Evolutionary conservation across 2,329 filamentous ascomycete species (phyloP).

Genomic region (Hymenoscyphus infarciens): DNA sequence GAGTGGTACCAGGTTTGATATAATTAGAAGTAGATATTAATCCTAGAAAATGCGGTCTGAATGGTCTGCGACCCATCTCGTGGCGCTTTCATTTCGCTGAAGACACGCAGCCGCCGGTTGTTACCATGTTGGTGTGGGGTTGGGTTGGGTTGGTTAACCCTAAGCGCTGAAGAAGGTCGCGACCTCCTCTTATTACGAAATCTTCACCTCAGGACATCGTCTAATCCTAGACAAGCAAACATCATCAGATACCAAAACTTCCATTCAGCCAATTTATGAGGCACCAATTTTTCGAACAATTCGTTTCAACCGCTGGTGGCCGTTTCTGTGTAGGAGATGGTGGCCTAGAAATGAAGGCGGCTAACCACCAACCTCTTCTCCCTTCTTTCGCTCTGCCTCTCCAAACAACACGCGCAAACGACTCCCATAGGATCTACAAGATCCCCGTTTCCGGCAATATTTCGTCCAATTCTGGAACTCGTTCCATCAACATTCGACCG

Average conservation of each 20-base stretch:
- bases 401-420: background rate
- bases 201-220: background rate
- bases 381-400: no score
- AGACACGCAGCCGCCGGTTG: background rate
- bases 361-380: no score
- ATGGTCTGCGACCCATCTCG: background rate
- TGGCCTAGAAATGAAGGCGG: background rate
- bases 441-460: no score
- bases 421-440: no score
- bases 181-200: no score
- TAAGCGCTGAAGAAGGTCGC: background rate
- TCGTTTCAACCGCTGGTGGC: no score
- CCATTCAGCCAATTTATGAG: background rate
- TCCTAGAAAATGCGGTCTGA: background rate
- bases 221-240: background rate
- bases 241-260: background rate
- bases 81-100: conserved; percentile 1
- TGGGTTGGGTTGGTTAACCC: background rate
- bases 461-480: background rate
- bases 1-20: background rate
- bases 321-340: no score
- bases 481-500: background rate
- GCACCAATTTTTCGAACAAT: background rate
- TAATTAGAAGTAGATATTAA: background rate
- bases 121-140: background rate